Evolutionary conservation across 345 rosid genomes (phyloP).

Genomic region (Gossypium ekmanianum): DNA sequence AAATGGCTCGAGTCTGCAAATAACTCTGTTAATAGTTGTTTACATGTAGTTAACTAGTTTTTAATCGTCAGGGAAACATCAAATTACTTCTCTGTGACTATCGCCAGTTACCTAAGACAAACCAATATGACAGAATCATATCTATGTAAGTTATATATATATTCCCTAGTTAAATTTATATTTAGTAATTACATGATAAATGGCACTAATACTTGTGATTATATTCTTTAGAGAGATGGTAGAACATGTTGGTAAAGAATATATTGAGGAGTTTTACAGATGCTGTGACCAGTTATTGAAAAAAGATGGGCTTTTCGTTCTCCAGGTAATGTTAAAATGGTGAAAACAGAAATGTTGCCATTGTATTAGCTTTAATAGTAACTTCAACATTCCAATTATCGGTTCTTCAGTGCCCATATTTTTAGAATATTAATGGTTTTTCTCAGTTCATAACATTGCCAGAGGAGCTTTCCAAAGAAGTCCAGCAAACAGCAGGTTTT

Average conservation of each 20-base stretch:
- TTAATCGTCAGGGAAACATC: constrained; percentile 46
- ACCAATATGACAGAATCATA: constrained; percentile 72
- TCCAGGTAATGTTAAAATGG: constrained; percentile 50
- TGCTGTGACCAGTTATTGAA: constrained; percentile 72
- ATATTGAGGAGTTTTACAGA: constrained; percentile 70
- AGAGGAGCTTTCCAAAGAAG: constrained; percentile 66
- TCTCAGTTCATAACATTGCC: constrained; percentile 78
- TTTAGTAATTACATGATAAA: background rate
- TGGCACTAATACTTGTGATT: background rate
- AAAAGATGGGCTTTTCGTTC: constrained; percentile 66
- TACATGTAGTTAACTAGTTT: background rate
- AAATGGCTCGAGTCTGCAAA: background rate
- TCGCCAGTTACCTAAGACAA: constrained; percentile 54
- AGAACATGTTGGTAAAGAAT: constrained; percentile 88
- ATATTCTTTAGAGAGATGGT: constrained; percentile 66
- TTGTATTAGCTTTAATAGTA: background rate
- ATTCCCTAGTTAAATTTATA: background rate
- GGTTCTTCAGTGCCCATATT: background rate
- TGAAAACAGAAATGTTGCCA: background rate
- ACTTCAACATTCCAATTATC: background rate
- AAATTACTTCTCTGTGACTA: constrained; percentile 69
- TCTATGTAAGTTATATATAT: constrained; percentile 40
- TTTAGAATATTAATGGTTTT: too few relatives aligned
- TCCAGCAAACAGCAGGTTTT: constrained; percentile 72
- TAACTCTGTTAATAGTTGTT: background rate